Percentiles rank a stretch among this genome's conserved stretches.
These are phyloP conservation scores for Erysimum cheiranthoides DNA, from an alignment of 345 rosid genomes.

Conservation along the genomic window DNA sequence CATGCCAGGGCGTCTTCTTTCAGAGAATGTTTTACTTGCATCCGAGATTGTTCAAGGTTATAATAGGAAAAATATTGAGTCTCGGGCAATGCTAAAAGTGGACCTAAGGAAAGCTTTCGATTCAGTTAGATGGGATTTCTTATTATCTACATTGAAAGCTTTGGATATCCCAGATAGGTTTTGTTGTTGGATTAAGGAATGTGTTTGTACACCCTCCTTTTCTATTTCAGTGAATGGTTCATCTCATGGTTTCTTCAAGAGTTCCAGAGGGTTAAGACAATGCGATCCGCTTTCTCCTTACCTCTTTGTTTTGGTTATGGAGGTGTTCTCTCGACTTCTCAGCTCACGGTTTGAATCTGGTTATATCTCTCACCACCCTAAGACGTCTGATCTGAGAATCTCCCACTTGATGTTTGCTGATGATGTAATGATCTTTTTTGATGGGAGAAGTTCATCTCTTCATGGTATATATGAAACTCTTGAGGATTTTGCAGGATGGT, in stretches of 20 bases:
- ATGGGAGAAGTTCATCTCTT: rapidly evolving
- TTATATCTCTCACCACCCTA: background rate
- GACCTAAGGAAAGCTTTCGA: no score
- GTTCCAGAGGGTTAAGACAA: background rate
- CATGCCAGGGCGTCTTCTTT: no score
- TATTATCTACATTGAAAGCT: background rate
- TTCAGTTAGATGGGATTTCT: background rate
- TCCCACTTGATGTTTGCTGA: background rate
- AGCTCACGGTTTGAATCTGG: rapidly evolving
- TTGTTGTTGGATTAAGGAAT: rapidly evolving
- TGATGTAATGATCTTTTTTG: background rate
- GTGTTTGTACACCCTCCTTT: rapidly evolving
- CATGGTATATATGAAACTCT: background rate
- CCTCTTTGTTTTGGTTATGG: background rate
- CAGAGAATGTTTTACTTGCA: no score
- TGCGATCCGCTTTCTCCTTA: background rate
- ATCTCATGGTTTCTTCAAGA: background rate
- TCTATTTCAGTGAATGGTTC: rapidly evolving
- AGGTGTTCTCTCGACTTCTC: background rate
- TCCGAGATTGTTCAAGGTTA: no score
- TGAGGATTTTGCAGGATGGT: background rate
- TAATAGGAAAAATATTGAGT: no score
- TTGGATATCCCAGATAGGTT: background rate
- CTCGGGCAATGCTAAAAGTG: no score
- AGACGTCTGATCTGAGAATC: background rate